Percentiles rank a stretch among this genome's conserved stretches.
Conservation (phyloP, 768 basidiomycete genomes). For the Suillus placidus region DNA sequence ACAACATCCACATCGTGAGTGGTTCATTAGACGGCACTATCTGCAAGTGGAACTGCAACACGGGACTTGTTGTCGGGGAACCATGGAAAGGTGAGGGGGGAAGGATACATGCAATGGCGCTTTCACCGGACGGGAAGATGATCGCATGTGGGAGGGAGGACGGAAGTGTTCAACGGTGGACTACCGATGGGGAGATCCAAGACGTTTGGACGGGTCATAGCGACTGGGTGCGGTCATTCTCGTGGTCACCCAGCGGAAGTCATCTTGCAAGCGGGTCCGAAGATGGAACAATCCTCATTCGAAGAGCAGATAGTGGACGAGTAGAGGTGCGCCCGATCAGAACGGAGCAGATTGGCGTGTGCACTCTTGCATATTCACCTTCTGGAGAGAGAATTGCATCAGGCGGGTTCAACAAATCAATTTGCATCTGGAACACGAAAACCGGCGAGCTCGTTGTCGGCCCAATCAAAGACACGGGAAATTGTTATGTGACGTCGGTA, state of each 20-base stretch:
- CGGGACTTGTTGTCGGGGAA: not conserved
- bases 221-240: not conserved
- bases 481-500: not conserved
- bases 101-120: not conserved
- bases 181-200: not conserved
- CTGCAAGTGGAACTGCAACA: conserved; percentile 1
- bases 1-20: not conserved
- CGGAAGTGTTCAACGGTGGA: not conserved
- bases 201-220: not conserved
- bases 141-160: not conserved
- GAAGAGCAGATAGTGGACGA: not conserved
- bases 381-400: not conserved
- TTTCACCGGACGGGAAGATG: conserved; percentile 1
- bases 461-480: not conserved
- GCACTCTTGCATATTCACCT: not conserved
- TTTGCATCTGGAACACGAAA: not conserved
- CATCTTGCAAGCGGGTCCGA: not conserved
- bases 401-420: not conserved
- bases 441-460: not conserved
- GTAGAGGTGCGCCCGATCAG: not conserved
- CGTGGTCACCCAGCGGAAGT: not conserved
- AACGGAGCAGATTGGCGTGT: not conserved
- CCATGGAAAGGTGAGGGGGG: not conserved
- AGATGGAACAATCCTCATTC: not conserved
- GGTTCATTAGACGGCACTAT: not conserved